Base-by-base conservation (phyloP, 768 basidiomycete species). In the Pleurotus sapidus region DNA sequence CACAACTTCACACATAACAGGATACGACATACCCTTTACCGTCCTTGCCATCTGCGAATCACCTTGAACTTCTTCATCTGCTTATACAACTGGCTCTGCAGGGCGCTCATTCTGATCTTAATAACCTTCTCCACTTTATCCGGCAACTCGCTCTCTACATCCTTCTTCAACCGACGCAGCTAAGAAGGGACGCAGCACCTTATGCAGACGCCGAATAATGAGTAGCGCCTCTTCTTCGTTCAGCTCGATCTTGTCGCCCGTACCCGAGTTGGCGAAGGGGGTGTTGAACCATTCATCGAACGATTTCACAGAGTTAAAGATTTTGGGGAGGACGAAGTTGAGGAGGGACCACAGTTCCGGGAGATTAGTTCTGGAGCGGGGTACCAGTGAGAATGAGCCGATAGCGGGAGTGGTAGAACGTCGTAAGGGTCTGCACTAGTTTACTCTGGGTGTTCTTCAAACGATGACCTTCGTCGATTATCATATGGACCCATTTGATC, bases 281-380 rank as follows among this genome's bases (percentile, higher is more conserved):
- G 96, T 97, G 76, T 98, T 98, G 82, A 98, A 99, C 97, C 97
- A 99, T 68, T 98, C 97, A 65, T 98, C 97, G 70, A 99, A 98
- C 18, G 95, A 96, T 70, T 98, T 96, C 59, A 97, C 95, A 0
- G 96, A 98, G 76, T 98, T 98, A 82, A 99, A 98, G 68, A 98
- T 86, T 73, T 92, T 94, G 12, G 93, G 93, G 4, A 94, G 80
- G 34, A 90, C 94, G 68, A 98, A 98, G 71, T 98, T 98, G 67
- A 98, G 87, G 46, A 97, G 79, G 0, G 95, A 83, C 95, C 95
- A 97, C 42, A 98, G 74, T 72, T 98, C 95, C 4, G 95, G 94
- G 37, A 98, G 84, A 70, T 98, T 98, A n/a, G 76, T 98, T 98
- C 73, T 98, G 95, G 8, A 98, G 80, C 7, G 95, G 95, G 1